phyloP scores from a whole-genome alignment of 441 rosid species.

The Viola pubescens region DNA sequence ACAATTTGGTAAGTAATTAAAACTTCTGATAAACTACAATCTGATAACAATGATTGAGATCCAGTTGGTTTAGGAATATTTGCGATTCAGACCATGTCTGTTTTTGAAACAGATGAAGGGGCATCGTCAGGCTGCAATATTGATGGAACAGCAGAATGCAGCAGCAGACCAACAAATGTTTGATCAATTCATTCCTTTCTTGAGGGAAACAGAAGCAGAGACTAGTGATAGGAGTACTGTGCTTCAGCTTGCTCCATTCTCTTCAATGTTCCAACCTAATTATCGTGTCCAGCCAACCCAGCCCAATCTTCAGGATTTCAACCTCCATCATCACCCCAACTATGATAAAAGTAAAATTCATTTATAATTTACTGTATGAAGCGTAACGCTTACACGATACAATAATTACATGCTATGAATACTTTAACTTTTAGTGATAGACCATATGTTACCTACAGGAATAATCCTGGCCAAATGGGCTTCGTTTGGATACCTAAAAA shows the following conservation, averaged over 20 bases:
- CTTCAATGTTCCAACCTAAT: constrained; percentile 7
- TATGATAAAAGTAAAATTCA: constrained; percentile 3
- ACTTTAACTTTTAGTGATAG: too few relatives aligned
- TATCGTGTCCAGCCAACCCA: constrained; percentile 11
- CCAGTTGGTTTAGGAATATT: not conserved
- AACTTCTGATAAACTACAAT: not conserved
- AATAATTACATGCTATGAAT: too few relatives aligned
- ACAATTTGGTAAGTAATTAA: constrained; percentile 10
- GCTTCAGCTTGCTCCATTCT: constrained; percentile 19
- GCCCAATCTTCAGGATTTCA: constrained; percentile 22
- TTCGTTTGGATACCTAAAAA: too few relatives aligned
- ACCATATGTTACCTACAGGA: too few relatives aligned
- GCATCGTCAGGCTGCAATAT: not conserved
- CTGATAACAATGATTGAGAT: not conserved
- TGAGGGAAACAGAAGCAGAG: constrained; percentile 4
- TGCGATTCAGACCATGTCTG: not conserved
- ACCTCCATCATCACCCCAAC: constrained; percentile 14
- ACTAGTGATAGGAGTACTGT: not conserved
- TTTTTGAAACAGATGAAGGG: not conserved
- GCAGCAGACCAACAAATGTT: not conserved
- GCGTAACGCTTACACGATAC: too few relatives aligned
- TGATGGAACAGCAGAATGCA: constrained; percentile 9
- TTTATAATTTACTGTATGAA: too few relatives aligned
- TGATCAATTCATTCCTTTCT: constrained; percentile 7
- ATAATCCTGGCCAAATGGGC: too few relatives aligned